phyloP scores from a whole-genome alignment of 75 land plant genomes.

The Pinus tabuliformis region DNA sequence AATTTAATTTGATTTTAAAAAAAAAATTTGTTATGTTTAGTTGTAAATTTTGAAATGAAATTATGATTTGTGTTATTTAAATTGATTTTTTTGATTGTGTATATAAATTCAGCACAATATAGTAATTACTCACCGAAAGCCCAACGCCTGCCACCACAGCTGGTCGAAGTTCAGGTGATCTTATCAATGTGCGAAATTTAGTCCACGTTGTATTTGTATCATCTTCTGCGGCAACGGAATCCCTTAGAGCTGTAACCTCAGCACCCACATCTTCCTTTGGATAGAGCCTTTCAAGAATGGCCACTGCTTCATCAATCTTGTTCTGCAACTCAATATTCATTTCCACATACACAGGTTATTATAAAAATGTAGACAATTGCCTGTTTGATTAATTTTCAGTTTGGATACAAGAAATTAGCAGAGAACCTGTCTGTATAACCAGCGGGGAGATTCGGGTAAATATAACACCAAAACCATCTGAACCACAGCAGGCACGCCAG shows the following conservation, averaged over 20 bases:
- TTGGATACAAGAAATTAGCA: background rate
- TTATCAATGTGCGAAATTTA: background rate
- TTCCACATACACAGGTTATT: background rate
- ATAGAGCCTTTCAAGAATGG: conserved; percentile 22
- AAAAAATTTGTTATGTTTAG: no score
- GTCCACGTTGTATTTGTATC: background rate
- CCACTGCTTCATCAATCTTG: conserved; percentile 24
- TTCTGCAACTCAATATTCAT: conserved; percentile 15
- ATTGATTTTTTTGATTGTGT: no score
- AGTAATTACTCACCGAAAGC: conserved; percentile 3
- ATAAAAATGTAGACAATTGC: background rate
- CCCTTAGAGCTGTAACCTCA: conserved; percentile 22
- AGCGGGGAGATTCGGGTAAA: conserved; percentile 54
- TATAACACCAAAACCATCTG: conserved; percentile 29
- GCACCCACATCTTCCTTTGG: conserved; percentile 16
- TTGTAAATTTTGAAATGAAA: no score
- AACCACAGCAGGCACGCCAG: conserved; percentile 36
- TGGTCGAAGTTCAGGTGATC: conserved; percentile 11
- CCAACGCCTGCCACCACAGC: conserved; percentile 13
- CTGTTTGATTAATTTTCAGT: background rate
- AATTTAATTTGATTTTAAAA: no score
- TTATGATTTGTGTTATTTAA: no score
- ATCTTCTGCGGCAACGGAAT: conserved; percentile 25
- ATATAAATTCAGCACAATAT: no score
- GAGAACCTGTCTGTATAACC: conserved; percentile 34